Evolutionary conservation across 331 rosid species (phyloP).

Genomic region (Pyrus hybrid): DNA sequence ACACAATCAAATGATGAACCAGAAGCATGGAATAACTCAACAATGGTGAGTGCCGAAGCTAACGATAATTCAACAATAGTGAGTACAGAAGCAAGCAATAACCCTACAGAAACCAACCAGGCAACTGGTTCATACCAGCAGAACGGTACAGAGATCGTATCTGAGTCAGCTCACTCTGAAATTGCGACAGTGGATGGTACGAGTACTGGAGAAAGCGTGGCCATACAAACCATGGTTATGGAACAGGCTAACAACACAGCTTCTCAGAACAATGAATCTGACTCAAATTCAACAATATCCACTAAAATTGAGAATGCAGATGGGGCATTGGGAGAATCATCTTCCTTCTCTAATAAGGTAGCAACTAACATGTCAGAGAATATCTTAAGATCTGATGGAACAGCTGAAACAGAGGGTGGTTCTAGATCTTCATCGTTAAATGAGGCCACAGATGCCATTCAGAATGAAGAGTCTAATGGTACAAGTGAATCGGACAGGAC

Average conservation of each 20-base stretch:
- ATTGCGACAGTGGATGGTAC: slow-evolving; percentile 18
- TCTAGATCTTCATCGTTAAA: slow-evolving; percentile 12
- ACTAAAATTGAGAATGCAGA: slow-evolving; percentile 26
- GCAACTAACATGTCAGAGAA: slow-evolving; percentile 24
- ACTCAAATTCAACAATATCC: slow-evolving; percentile 17
- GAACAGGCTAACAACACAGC: slow-evolving; percentile 18
- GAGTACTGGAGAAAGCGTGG: slow-evolving; percentile 19
- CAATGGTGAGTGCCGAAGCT: slow-evolving; percentile 14
- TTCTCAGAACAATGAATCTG: slow-evolving; percentile 23
- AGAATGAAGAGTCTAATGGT: slow-evolving; percentile 34
- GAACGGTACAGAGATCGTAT: slow-evolving; percentile 16
- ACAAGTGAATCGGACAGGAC: slow-evolving; percentile 18
- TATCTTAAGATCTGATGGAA: slow-evolving; percentile 15
- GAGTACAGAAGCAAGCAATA: slow-evolving; percentile 11
- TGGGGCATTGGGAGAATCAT: slow-evolving; percentile 25
- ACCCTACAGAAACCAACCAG: not conserved
- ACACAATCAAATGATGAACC: slow-evolving; percentile 22
- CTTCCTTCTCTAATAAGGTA: slow-evolving; percentile 7
- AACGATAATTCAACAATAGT: slow-evolving; percentile 16
- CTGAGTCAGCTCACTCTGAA: slow-evolving; percentile 31
- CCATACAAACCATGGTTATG: slow-evolving; percentile 13
- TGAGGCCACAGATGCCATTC: slow-evolving; percentile 29
- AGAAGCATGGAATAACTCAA: slow-evolving; percentile 25
- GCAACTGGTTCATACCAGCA: slow-evolving; percentile 27
- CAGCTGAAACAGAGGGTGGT: slow-evolving; percentile 27